phyloP scores from a whole-genome alignment of 768 basidiomycete genomes.

The Kwoniella europaea region DNA sequence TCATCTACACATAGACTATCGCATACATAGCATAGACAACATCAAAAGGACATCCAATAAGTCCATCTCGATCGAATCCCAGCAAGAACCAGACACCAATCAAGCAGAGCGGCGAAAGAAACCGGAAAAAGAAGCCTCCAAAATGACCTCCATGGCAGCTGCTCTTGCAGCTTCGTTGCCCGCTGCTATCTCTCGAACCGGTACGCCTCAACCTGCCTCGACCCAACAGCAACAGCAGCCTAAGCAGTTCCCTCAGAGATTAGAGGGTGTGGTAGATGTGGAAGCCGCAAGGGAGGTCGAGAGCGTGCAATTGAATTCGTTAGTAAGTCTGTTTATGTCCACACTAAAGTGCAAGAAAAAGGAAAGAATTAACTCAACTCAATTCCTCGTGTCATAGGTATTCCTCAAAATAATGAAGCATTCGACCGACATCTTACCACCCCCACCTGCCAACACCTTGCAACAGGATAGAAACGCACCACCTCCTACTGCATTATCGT shows the following conservation, averaged over 20 bases:
- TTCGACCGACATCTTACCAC: conserved; percentile 72
- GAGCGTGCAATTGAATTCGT: conserved; percentile 79
- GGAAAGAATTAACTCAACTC: background rate
- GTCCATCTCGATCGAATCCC: conserved; percentile 2
- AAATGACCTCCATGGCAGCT: conserved; percentile 82
- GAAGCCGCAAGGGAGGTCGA: conserved; percentile 84
- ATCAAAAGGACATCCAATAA: conserved; percentile 10
- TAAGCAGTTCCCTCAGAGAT: conserved; percentile 82
- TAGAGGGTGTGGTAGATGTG: conserved; percentile 91
- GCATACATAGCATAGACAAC: background rate
- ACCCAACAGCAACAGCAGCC: conserved; percentile 60
- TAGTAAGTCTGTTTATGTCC: conserved; percentile 65
- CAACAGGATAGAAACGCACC: conserved; percentile 50
- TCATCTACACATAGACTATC: background rate
- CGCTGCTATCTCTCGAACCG: conserved; percentile 51
- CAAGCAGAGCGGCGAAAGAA: background rate
- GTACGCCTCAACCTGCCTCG: conserved; percentile 67
- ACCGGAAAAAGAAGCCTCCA: conserved; percentile 11
- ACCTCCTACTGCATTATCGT: conserved; percentile 42
- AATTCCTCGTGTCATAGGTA: conserved; percentile 64
- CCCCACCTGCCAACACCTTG: conserved; percentile 48
- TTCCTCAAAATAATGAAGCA: conserved; percentile 94
- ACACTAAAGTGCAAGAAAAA: conserved; percentile 14
- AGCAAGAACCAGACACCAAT: background rate
- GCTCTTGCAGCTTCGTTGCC: conserved; percentile 76